Percentiles rank a stretch among this genome's conserved stretches.
These are phyloP conservation scores for Lactifluus volemus DNA, from an alignment of 768 basidiomycete genomes.

Conservation along the genomic window DNA sequence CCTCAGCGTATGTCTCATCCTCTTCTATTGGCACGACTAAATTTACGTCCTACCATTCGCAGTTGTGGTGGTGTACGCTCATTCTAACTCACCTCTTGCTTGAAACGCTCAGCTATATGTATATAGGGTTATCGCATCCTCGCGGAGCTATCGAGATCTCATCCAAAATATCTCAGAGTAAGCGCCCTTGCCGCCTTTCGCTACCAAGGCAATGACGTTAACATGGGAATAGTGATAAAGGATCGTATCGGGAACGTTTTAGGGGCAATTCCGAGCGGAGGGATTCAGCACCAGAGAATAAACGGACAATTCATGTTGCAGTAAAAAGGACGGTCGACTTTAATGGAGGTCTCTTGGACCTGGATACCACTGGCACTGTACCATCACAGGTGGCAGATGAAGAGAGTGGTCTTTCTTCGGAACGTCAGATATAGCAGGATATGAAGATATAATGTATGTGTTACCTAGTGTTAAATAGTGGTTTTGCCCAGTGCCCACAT, in stretches of 20 bases:
- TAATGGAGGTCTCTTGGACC: neutral
- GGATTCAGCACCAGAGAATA: neutral
- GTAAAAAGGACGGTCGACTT: slow-evolving; percentile 15
- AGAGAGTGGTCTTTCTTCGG: neutral
- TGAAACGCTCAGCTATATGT: neutral
- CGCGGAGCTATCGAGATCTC: slow-evolving; percentile 17
- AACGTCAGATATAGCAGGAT: slow-evolving; percentile 13
- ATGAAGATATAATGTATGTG: slow-evolving; percentile 1
- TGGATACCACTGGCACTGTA: too few species aligned
- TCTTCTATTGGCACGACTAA: neutral
- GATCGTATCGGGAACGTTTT: neutral
- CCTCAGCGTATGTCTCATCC: slow-evolving; percentile 13
- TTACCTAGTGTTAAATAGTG: too few species aligned
- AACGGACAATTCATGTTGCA: slow-evolving; percentile 8
- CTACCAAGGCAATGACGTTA: neutral
- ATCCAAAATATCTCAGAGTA: slow-evolving; percentile 18
- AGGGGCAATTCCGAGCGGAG: slow-evolving; percentile 8
- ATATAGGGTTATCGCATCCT: slow-evolving; percentile 13
- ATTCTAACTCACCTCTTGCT: neutral
- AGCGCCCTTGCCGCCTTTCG: neutral
- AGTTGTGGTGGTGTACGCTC: slow-evolving; percentile 11
- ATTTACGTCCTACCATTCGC: neutral
- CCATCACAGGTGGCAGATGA: neutral
- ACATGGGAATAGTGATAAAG: slow-evolving; percentile 3
- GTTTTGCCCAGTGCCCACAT: too few species aligned